These are phyloP conservation scores for Colletotrichum eleusines DNA, from an alignment of 2,329 filamentous ascomycete species.

Conservation along the genomic window DNA sequence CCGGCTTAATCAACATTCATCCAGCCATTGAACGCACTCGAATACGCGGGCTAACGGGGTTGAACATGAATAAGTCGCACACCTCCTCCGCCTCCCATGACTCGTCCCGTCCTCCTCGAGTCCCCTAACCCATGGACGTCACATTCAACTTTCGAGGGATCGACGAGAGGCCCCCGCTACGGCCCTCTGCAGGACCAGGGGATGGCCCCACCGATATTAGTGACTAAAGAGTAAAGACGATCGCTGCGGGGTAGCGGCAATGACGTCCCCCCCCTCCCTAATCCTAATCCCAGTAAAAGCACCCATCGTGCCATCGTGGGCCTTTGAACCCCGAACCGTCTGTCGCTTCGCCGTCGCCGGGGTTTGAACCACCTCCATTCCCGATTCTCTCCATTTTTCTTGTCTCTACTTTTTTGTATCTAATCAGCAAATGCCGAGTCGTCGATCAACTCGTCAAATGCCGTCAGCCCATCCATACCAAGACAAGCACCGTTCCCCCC, in stretches of 20 bases:
- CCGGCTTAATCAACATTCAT: neutral
- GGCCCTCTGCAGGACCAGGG: slow-evolving; percentile 2
- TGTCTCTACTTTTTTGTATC: neutral
- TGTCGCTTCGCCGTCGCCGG: neutral
- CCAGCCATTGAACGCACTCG: neutral
- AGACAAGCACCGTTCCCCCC: neutral
- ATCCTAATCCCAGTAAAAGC: neutral
- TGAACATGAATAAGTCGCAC: neutral
- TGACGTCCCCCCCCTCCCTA: slow-evolving; percentile 10
- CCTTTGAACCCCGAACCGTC: neutral
- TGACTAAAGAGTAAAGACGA: neutral
- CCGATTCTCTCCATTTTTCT: neutral
- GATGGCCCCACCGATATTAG: neutral
- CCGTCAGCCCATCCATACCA: neutral
- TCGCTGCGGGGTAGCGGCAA: slow-evolving; percentile 17
- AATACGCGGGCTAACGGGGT: neutral
- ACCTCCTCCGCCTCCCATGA: neutral
- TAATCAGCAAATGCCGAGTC: neutral
- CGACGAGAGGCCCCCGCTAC: slow-evolving; percentile 28
- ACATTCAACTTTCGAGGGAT: slow-evolving; percentile 13
- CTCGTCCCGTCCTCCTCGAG: neutral
- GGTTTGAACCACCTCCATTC: slow-evolving; percentile 27
- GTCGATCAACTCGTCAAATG: slow-evolving; percentile 13
- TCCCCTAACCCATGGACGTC: slow-evolving; percentile 34
- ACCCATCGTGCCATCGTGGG: neutral